phyloP scores from a whole-genome alignment of 768 basidiomycete genomes.

The Ramaria rubella region DNA sequence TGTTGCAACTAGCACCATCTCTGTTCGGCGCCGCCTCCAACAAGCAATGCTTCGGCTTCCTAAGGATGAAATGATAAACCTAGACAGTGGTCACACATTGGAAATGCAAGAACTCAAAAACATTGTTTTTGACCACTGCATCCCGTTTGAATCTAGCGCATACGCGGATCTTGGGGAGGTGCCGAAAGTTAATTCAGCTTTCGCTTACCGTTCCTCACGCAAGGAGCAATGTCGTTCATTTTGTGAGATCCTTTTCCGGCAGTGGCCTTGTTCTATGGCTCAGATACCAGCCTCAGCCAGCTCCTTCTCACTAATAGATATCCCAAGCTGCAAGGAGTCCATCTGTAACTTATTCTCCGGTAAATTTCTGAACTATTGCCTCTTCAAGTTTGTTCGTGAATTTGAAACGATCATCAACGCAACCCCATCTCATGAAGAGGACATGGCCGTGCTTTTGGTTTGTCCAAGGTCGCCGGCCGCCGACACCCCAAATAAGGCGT shows the following conservation, averaged over 20 bases:
- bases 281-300: background rate
- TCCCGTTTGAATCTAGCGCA: background rate
- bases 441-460: background rate
- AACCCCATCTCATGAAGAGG: background rate
- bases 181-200: background rate
- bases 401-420: background rate
- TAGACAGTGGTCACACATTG: background rate
- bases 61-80: background rate
- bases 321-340: background rate
- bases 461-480: background rate
- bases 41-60: background rate
- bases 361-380: background rate
- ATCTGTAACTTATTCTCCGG: background rate
- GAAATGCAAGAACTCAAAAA: background rate
- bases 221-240: background rate
- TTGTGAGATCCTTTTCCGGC: background rate
- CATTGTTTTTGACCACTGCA: background rate
- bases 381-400: background rate
- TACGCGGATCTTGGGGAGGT: background rate
- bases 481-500: background rate
- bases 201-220: background rate
- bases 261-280: conserved; percentile 19
- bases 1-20: background rate
- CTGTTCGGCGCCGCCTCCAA: background rate
- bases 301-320: background rate